Conservation (phyloP, 257 asterid species). For the Ilex aquifolium region DNA sequence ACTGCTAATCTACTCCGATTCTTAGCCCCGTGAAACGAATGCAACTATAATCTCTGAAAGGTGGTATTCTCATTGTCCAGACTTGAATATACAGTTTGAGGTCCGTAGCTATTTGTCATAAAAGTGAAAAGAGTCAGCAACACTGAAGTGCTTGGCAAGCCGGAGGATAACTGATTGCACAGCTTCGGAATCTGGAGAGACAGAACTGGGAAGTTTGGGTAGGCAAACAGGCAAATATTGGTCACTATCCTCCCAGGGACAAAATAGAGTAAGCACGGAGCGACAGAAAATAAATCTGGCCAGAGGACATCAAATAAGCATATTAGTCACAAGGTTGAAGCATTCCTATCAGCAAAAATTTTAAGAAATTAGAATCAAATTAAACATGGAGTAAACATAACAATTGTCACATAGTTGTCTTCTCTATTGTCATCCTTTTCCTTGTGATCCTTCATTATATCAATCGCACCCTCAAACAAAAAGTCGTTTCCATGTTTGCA, state of each 20-base stretch:
- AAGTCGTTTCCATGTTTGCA: not conserved
- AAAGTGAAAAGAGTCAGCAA: constrained; percentile 52
- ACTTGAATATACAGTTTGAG: constrained; percentile 13
- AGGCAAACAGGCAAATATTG: constrained; percentile 64
- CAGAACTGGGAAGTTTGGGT: constrained; percentile 71
- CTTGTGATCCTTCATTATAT: too few species aligned
- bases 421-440: not conserved
- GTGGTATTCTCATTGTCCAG: not conserved
- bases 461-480: not conserved
- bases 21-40: too few species aligned
- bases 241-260: constrained; percentile 40
- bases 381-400: not conserved
- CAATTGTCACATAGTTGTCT: not conserved
- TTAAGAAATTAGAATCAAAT: not conserved
- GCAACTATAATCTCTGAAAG: too few species aligned
- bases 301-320: constrained; percentile 6
- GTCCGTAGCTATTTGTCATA: constrained; percentile 15
- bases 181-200: constrained; percentile 53
- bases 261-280: constrained; percentile 61
- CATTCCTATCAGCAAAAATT: not conserved
- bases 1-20: too few species aligned
- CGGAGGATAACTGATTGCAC: constrained; percentile 52
- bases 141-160: constrained; percentile 62
- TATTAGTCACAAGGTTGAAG: constrained; percentile 2
- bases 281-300: constrained; percentile 93